A percentile compares a stretch with the other conserved stretches of the same genome.
Evolutionary conservation across 2,329 filamentous ascomycete species (phyloP).

Genomic region (Penicillium occitanis): DNA sequence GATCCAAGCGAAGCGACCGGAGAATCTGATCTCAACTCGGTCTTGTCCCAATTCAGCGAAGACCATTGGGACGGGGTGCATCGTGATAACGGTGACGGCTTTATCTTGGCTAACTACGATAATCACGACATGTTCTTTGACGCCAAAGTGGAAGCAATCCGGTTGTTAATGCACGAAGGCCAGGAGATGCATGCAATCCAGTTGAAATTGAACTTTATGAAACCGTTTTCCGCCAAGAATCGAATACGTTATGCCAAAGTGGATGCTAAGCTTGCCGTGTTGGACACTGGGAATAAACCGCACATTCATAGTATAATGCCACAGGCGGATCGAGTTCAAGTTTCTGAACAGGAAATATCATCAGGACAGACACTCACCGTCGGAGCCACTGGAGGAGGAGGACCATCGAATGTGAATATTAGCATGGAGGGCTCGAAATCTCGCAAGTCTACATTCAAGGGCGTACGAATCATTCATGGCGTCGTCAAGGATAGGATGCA

Average conservation of each 20-base stretch:
- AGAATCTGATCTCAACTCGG: neutral
- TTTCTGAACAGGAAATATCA: slow-evolving; percentile 14
- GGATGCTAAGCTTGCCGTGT: neutral
- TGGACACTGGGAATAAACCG: neutral
- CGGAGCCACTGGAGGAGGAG: neutral
- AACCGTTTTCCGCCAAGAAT: slow-evolving; percentile 6
- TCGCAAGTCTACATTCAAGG: slow-evolving; percentile 17
- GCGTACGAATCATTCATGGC: slow-evolving; percentile 14
- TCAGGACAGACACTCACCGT: slow-evolving; percentile 13
- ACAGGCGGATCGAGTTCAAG: slow-evolving; percentile 15
- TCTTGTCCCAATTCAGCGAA: neutral
- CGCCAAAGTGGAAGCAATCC: slow-evolving; percentile 12
- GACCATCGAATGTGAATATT: slow-evolving; percentile 13
- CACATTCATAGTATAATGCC: slow-evolving; percentile 14
- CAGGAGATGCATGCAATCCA: slow-evolving; percentile 16
- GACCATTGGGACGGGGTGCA: slow-evolving; percentile 11
- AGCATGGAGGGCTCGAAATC: slow-evolving; percentile 17
- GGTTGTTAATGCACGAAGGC: neutral
- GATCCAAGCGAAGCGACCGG: neutral
- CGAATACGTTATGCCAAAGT: slow-evolving; percentile 13
- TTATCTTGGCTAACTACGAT: slow-evolving; percentile 16
- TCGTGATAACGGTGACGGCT: slow-evolving; percentile 10
- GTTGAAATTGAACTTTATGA: slow-evolving; percentile 18
- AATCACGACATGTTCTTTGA: slow-evolving; percentile 14
- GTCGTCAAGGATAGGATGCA: slow-evolving; percentile 16